phyloP scores from a whole-genome alignment of 2,329 filamentous ascomycete genomes.

The Fusarium sp. region DNA sequence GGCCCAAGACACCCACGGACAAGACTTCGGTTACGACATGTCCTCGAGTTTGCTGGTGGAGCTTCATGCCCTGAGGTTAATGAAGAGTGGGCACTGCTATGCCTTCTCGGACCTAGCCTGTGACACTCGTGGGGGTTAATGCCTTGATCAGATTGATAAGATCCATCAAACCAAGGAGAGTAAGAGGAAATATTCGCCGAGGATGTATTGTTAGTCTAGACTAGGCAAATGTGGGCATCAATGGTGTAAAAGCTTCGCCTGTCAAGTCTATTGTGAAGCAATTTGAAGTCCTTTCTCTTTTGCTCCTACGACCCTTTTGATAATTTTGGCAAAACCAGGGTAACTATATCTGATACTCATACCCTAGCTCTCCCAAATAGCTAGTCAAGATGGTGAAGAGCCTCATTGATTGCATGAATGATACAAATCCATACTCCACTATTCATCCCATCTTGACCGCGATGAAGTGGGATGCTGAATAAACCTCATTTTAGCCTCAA shows the following conservation, averaged over 20 bases:
- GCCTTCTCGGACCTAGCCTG: background rate
- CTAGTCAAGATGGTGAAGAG: background rate
- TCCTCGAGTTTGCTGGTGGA: slow-evolving; percentile 19
- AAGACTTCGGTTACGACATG: background rate
- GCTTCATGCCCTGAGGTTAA: slow-evolving; percentile 21
- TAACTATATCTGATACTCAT: no score
- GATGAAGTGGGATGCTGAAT: slow-evolving; percentile 5
- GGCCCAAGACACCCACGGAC: no score
- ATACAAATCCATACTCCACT: background rate
- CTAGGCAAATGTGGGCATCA: background rate
- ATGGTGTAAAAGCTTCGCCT: background rate
- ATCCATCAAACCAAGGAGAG: background rate
- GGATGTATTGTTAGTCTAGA: background rate
- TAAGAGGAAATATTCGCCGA: background rate
- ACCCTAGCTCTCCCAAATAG: accelerated
- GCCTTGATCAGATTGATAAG: slow-evolving; percentile 37
- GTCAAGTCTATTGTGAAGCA: background rate
- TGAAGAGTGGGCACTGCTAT: slow-evolving; percentile 21
- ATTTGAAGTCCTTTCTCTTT: accelerated
- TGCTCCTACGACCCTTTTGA: background rate
- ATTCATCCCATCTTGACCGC: background rate
- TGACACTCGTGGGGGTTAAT: background rate
- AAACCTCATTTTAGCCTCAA: background rate
- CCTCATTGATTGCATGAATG: background rate
- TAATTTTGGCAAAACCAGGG: background rate